These are phyloP conservation scores for Penicillium crustosum DNA, from an alignment of 2,329 filamentous ascomycete species.

Conservation along the genomic window DNA sequence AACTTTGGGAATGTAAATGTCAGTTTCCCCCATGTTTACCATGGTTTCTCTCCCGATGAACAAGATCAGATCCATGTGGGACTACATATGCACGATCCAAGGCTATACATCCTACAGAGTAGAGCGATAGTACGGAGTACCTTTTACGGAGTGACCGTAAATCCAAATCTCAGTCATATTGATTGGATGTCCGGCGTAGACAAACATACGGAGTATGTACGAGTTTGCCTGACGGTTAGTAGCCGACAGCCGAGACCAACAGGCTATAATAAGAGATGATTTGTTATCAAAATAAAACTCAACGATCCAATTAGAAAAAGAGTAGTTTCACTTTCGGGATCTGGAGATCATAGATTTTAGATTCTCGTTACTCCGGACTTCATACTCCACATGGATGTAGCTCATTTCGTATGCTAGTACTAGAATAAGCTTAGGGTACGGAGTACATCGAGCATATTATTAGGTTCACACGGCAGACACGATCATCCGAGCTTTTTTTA, in stretches of 20 bases:
- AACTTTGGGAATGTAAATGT: not conserved
- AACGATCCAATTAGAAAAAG: not conserved
- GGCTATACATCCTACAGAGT: not conserved
- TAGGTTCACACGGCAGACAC: not conserved
- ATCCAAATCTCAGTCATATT: too few species aligned
- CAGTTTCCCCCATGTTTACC: not conserved
- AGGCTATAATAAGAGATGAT: not conserved
- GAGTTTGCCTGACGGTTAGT: too few species aligned
- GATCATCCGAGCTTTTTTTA: slow-evolving; percentile 3
- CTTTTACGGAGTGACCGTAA: too few species aligned
- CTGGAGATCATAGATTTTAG: not conserved
- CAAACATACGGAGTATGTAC: too few species aligned
- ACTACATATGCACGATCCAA: not conserved
- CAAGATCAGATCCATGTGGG: not conserved
- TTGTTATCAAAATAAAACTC: not conserved
- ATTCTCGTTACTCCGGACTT: not conserved
- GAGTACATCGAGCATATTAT: not conserved
- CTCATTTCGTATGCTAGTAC: not conserved
- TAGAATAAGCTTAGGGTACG: not conserved
- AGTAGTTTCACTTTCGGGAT: not conserved
- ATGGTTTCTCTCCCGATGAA: not conserved
- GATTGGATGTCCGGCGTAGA: too few species aligned
- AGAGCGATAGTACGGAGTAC: too few species aligned
- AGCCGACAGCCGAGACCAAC: too few species aligned
- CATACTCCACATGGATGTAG: not conserved